phyloP scores from a whole-genome alignment of 2,329 filamentous ascomycete species.

The Beauveria bassiana region DNA sequence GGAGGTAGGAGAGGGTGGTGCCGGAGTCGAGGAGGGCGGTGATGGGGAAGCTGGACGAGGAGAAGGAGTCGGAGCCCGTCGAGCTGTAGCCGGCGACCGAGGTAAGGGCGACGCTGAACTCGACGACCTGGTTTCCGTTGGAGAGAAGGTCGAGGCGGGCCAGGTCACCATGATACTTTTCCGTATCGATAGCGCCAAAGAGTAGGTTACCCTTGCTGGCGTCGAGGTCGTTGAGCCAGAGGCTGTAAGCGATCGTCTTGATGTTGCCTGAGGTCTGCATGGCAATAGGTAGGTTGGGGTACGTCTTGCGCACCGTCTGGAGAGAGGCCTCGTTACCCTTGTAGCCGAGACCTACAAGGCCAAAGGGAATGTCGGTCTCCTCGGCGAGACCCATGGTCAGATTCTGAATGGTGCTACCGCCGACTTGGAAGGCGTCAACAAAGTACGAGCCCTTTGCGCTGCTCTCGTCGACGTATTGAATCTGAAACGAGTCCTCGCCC shows the following conservation, averaged over 20 bases:
- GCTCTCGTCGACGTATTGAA: slow-evolving; percentile 55
- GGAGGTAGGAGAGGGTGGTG: slow-evolving; percentile 64
- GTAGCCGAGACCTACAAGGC: slow-evolving; percentile 55
- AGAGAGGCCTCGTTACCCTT: slow-evolving; percentile 41
- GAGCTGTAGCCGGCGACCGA: slow-evolving; percentile 39
- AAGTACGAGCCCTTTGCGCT: slow-evolving; percentile 52
- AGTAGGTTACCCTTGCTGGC: slow-evolving; percentile 62
- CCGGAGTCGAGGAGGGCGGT: slow-evolving; percentile 66
- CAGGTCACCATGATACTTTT: slow-evolving; percentile 61
- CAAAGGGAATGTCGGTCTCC: slow-evolving; percentile 47
- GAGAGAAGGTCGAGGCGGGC: slow-evolving; percentile 49
- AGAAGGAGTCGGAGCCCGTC: slow-evolving; percentile 40
- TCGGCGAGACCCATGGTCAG: slow-evolving; percentile 52
- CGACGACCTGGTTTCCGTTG: slow-evolving; percentile 33
- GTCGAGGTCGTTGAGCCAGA: slow-evolving; percentile 56
- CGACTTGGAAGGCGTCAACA: slow-evolving; percentile 47
- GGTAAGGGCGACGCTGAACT: slow-evolving; percentile 42
- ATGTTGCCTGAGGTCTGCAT: slow-evolving; percentile 57
- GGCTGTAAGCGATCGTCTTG: slow-evolving; percentile 60
- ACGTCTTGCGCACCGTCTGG: slow-evolving; percentile 25
- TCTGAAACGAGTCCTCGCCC: slow-evolving; percentile 40
- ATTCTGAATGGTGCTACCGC: slow-evolving; percentile 41
- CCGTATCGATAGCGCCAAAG: slow-evolving; percentile 74
- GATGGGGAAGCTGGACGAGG: slow-evolving; percentile 36
- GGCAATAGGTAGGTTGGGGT: slow-evolving; percentile 55